These are phyloP conservation scores for Dryas octopetala DNA, from an alignment of 306 rosid species.

Conservation along the genomic window DNA sequence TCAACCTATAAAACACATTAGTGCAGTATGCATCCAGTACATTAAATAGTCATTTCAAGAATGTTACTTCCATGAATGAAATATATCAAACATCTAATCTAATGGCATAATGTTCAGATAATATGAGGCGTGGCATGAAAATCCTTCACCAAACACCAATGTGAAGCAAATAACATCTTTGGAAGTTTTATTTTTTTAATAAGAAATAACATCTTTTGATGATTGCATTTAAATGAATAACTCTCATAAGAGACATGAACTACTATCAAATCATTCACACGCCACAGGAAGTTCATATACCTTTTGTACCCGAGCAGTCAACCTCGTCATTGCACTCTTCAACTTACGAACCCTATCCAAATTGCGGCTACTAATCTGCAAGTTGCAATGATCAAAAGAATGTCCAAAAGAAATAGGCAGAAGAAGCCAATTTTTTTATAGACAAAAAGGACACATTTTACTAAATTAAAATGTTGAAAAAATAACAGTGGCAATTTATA, in stretches of 20 bases:
- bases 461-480: not conserved
- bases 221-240: not conserved
- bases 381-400: conserved; percentile 20
- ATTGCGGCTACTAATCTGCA: conserved; percentile 93
- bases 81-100: not conserved
- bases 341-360: conserved; percentile 94
- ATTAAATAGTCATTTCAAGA: not conserved
- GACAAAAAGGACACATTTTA: not conserved
- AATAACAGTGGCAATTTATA: not conserved
- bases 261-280: not conserved
- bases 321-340: conserved; percentile 97
- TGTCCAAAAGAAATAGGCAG: conserved; percentile 1
- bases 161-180: not conserved
- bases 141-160: not conserved
- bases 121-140: not conserved
- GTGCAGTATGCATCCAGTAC: not conserved
- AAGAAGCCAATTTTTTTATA: not conserved
- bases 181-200: too few species aligned
- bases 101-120: not conserved
- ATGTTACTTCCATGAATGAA: not conserved
- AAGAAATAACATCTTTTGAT: not conserved
- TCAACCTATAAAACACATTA: not conserved
- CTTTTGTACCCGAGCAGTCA: conserved; percentile 98
- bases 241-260: not conserved
- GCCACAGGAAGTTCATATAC: conserved; percentile 31